phyloP scores from a whole-genome alignment of 495 filamentous ascomycete species.

The Pseudoneurospora amorphoporcata region DNA sequence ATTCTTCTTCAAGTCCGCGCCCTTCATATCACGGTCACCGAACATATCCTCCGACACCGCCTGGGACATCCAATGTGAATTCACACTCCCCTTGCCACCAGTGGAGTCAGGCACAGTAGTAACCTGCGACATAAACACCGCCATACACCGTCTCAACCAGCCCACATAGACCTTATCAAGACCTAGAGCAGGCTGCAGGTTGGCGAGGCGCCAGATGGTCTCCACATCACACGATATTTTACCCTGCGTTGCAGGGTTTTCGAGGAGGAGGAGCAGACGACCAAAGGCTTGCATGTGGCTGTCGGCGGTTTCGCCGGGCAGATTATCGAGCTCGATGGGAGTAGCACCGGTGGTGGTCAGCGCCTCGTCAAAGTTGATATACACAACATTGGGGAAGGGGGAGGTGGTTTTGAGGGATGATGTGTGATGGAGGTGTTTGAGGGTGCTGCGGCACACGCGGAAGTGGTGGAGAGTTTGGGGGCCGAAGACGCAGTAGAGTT shows the following conservation, averaged over 20 bases:
- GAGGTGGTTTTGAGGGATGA: background rate
- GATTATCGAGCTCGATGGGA: background rate
- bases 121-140: background rate
- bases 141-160: constrained; percentile 2
- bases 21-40: background rate
- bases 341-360: background rate
- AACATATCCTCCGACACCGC: background rate
- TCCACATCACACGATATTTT: background rate
- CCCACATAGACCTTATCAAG: background rate
- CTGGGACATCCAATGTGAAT: background rate
- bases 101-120: background rate
- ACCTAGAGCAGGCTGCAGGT: background rate
- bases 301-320: background rate
- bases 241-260: background rate
- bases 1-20: background rate
- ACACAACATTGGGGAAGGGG: background rate
- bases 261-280: background rate
- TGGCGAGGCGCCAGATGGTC: constrained; percentile 1
- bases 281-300: background rate
- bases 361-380: background rate
- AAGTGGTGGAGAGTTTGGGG: background rate
- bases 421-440: background rate
- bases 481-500: background rate
- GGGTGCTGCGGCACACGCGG: background rate
- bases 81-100: background rate